Evolutionary conservation across 257 asterid species (phyloP), one percentile per base, ranked within the genome.

Genomic region (Penstemon barbatus): DNA sequence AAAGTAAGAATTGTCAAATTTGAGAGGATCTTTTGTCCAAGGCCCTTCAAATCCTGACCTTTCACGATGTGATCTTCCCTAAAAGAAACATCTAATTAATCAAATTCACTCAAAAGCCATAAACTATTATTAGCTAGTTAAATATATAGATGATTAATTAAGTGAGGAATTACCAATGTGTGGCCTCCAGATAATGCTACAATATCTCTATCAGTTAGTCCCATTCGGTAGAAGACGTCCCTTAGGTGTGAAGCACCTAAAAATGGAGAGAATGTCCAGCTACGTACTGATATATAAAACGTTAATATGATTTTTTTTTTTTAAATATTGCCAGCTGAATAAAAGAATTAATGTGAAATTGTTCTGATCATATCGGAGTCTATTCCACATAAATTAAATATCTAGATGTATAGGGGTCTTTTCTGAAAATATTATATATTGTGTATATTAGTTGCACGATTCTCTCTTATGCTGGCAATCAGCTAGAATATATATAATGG

Each of bases 21-120:
- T 88, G 60, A 79, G 85, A 76, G 96, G 96, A 49, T 90, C 90
- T 1, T 44, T 69, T 6, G 98, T 93, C 98, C 98, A 93, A 43
- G 96, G 88, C 60, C 98, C 97, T 44, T 88, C 94, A 72, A 90
- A 93, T 56, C 92, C 96, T 44, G 98, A 90, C 62, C 98, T 82
- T 43, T 90, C 98, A 12, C 43, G 78, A 60, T 90, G 98, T 55
- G 93, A 96, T 74, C 78, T 88, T 63, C 98, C 98, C 98, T 92
- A 72, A 62, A 68, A 19, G 25, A 59, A 42, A 25, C 42, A 63
- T 48, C 33, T 25, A 40, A 15, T 15, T 15, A 15, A n/a, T 3
- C 53, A 45, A 13, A 10, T 66, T 13, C 18, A 37, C 63, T 8
- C n/a, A 38, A 45, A 37, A 7, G 37, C 9, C n/a, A n/a, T 37